Percentiles rank a stretch among this genome's conserved stretches.
Evolutionary conservation across 768 basidiomycete species (phyloP).

Genomic region (Amanita rimosa): DNA sequence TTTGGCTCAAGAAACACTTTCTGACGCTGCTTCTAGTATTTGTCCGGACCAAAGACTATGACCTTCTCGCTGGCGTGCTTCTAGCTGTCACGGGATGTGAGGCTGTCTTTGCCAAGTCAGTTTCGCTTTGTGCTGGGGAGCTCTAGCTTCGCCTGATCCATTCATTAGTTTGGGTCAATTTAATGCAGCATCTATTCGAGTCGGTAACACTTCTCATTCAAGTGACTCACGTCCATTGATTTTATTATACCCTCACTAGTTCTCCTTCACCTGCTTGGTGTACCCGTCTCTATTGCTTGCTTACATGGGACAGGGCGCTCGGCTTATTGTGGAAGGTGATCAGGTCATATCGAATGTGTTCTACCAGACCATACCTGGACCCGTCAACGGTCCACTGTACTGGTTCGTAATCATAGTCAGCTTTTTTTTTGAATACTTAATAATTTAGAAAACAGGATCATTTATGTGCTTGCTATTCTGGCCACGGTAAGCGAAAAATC

Average conservation of each 20-base stretch:
- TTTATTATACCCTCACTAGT: constrained; percentile 21
- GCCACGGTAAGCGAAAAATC: constrained; percentile 44
- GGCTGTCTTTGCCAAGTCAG: constrained; percentile 56
- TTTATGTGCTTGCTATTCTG: constrained; percentile 51
- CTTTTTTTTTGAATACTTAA: not conserved
- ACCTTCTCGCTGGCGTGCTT: constrained; percentile 50
- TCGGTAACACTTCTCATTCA: constrained; percentile 11
- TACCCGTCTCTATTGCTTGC: constrained; percentile 52
- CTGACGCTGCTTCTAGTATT: constrained; percentile 30
- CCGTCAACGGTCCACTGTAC: constrained; percentile 37
- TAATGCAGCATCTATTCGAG: constrained; percentile 46
- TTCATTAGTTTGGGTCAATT: constrained; percentile 50
- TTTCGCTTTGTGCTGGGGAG: not conserved
- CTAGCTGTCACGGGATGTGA: constrained; percentile 61
- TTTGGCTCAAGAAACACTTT: not conserved
- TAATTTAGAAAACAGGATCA: constrained; percentile 29
- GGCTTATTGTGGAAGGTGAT: constrained; percentile 40
- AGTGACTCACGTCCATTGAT: constrained; percentile 10
- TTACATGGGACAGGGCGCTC: constrained; percentile 65
- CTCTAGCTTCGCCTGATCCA: not conserved
- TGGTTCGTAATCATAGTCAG: constrained; percentile 26
- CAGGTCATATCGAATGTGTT: constrained; percentile 44
- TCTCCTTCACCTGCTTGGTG: constrained; percentile 40
- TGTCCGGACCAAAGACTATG: constrained; percentile 50
- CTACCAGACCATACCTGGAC: constrained; percentile 54